A percentile compares a stretch with the other conserved stretches of the same genome.
Conservation (phyloP, 352 stramenopile genomes). For the Phytophthora capsici region DNA sequence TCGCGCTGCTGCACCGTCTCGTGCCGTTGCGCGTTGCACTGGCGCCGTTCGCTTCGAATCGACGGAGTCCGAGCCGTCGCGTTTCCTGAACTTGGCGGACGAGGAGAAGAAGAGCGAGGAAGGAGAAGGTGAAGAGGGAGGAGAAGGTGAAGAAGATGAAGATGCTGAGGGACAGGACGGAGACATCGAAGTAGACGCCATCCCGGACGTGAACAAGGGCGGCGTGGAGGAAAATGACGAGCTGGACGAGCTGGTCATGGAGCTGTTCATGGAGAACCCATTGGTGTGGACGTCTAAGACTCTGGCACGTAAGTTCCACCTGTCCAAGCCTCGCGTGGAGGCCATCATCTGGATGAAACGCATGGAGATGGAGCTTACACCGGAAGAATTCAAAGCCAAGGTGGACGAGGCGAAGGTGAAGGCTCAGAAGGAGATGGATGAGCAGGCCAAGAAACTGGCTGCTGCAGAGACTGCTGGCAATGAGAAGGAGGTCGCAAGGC, state of each 20-base stretch:
- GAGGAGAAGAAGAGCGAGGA: conserved; percentile 53
- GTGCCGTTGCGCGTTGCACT: not conserved
- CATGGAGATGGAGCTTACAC: conserved; percentile 62
- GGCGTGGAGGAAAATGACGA: conserved; percentile 76
- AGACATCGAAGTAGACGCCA: conserved; percentile 65
- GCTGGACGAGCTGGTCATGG: conserved; percentile 76
- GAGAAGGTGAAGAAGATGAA: conserved; percentile 28
- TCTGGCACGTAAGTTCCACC: conserved; percentile 78
- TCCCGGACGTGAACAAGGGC: conserved; percentile 73
- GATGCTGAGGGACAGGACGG: conserved; percentile 64
- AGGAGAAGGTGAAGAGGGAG: conserved; percentile 22
- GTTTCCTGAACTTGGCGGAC: conserved; percentile 78
- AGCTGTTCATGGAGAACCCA: conserved; percentile 88
- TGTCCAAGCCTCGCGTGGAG: conserved; percentile 80
- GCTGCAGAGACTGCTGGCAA: conserved; percentile 57
- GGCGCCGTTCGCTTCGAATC: conserved; percentile 33
- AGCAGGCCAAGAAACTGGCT: conserved; percentile 50
- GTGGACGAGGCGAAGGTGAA: conserved; percentile 65
- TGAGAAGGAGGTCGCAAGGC: conserved; percentile 59
- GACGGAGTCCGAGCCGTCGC: conserved; percentile 49
- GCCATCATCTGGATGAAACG: conserved; percentile 84
- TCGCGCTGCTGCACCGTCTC: conserved; percentile 2
- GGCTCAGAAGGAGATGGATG: conserved; percentile 43
- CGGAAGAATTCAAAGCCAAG: conserved; percentile 67
- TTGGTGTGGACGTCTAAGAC: conserved; percentile 86